These are phyloP conservation scores for Russula virescens DNA, from an alignment of 768 basidiomycete species.

Conservation along the genomic window DNA sequence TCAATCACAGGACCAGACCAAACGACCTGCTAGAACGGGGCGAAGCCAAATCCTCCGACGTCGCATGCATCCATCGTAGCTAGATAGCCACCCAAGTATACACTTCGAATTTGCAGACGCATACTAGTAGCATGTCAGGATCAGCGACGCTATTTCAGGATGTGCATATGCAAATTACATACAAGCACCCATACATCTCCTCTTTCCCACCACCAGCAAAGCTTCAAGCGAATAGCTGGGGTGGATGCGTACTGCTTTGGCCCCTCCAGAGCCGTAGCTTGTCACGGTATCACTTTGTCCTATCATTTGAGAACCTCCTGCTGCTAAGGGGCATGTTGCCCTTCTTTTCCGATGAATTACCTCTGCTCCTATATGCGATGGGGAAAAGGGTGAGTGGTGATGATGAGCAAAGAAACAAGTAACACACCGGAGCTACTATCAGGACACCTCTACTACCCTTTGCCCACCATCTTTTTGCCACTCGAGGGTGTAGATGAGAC, in stretches of 20 bases:
- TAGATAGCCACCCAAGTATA: constrained; percentile 30
- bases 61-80: constrained; percentile 13
- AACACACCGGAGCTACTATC: neutral
- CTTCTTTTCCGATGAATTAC: neutral
- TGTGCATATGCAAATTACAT: neutral
- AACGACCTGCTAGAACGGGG: constrained; percentile 29
- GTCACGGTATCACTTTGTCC: constrained; percentile 21
- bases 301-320: neutral
- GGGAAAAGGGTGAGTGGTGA: neutral
- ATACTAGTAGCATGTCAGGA: neutral
- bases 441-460: neutral
- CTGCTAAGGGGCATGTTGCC: neutral
- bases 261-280: constrained; percentile 26
- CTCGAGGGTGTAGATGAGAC: neutral
- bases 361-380: neutral
- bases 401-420: neutral
- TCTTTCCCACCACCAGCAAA: constrained; percentile 6
- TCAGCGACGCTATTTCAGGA: neutral
- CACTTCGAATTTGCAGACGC: constrained; percentile 10
- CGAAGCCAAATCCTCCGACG: constrained; percentile 25
- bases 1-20: constrained; percentile 19
- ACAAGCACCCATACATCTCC: constrained; percentile 27
- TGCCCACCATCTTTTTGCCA: constrained; percentile 13
- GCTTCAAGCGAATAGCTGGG: constrained; percentile 27
- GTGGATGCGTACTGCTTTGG: constrained; percentile 21